phyloP scores from a whole-genome alignment of 2,329 filamentous ascomycete genomes.

The Calycina herbarum region DNA sequence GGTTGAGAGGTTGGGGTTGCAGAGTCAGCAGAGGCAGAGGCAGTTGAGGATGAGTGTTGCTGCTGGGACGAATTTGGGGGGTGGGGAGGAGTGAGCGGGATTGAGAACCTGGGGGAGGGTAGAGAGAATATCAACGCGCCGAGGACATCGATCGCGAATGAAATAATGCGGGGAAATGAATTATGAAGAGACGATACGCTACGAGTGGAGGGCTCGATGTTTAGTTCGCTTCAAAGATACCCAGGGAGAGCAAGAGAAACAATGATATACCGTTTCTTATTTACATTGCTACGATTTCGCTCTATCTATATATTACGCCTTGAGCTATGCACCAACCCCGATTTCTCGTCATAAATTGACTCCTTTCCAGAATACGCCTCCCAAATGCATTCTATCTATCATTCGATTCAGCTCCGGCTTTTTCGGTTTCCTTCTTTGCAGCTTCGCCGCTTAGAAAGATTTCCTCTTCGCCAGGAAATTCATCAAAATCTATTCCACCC shows the following conservation, averaged over 20 bases:
- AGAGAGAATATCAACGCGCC: no score
- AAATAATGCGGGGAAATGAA: neutral
- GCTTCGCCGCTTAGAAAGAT: constrained; percentile 14
- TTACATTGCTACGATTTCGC: neutral
- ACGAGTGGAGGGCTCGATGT: neutral
- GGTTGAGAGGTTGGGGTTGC: constrained; percentile 66
- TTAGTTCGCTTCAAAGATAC: neutral
- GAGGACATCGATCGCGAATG: neutral
- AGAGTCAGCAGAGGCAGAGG: constrained; percentile 67
- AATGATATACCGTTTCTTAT: neutral
- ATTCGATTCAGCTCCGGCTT: constrained; percentile 22
- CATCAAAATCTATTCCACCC: constrained; percentile 69
- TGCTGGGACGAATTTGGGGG: constrained; percentile 34
- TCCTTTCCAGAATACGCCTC: constrained; percentile 23
- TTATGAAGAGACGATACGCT: neutral
- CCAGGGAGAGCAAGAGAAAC: neutral
- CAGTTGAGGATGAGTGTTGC: constrained; percentile 74
- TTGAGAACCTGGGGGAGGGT: no score
- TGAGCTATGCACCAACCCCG: constrained; percentile 15
- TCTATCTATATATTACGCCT: constrained; percentile 5
- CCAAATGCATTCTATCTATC: constrained; percentile 9
- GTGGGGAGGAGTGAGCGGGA: constrained; percentile 10
- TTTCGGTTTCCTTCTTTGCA: constrained; percentile 15
- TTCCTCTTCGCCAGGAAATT: constrained; percentile 27
- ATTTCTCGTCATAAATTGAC: constrained; percentile 4